Percentiles rank a stretch among this genome's conserved stretches.
Conservation (phyloP, 176 grass and related monocot species). For the Hordeum vulgare region MorexV3_pseudomolecules_assembly NC_058522.1:551920181-551920680, state of each 20-base stretch:
- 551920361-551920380: background rate
- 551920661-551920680: no score
- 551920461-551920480: constrained; percentile 33
- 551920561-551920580: constrained; percentile 36
- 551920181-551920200: background rate
- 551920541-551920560: background rate
- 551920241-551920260: background rate
- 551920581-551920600: constrained; percentile 88
- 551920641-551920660: no score
- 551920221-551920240: background rate
- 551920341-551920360: background rate
- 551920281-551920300: background rate
- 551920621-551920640: no score
- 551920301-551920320: background rate
- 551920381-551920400: background rate
- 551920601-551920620: constrained; percentile 94
- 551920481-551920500: background rate
- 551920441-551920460: constrained; percentile 90
- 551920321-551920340: background rate
- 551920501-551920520: background rate
- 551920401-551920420: constrained; percentile 56
- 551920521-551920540: background rate
- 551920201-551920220: background rate
- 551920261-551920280: background rate
- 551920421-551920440: constrained; percentile 96